Percentiles rank a stretch among this genome's conserved stretches.
phyloP scores from a whole-genome alignment of 768 basidiomycete genomes.

The Leucogyrophana mollusca region DNA sequence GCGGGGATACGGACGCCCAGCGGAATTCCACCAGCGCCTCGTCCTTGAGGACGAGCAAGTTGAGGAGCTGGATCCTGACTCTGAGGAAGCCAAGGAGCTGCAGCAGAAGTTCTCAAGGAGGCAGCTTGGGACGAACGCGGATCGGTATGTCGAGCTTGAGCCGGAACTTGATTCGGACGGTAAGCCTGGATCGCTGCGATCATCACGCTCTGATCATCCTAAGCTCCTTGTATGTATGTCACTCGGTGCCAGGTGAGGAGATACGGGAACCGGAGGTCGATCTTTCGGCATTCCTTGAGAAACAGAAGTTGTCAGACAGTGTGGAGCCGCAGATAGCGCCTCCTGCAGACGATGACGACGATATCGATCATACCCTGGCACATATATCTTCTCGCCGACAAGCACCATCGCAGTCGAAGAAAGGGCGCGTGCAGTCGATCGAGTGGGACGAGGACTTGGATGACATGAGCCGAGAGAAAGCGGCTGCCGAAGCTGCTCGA shows the following conservation, averaged over 20 bases:
- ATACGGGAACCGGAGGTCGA: conserved; percentile 73
- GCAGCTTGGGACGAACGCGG: conserved; percentile 65
- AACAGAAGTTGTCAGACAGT: conserved; percentile 50
- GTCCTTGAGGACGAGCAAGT: conserved; percentile 57
- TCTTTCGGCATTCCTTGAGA: conserved; percentile 62
- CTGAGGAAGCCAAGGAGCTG: conserved; percentile 49
- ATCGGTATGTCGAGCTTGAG: conserved; percentile 71
- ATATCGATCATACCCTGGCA: conserved; percentile 56
- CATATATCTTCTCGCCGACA: conserved; percentile 42
- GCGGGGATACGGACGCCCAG: conserved; percentile 57
- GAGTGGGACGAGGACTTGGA: conserved; percentile 71
- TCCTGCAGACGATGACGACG: conserved; percentile 44
- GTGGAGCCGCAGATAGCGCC: conserved; percentile 10
- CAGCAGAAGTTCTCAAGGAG: conserved; percentile 54
- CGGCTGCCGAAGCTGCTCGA: conserved; percentile 70
- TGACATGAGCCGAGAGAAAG: conserved; percentile 65
- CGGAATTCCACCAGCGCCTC: conserved; percentile 62
- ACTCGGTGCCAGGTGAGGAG: conserved; percentile 52
- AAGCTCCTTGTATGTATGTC: background rate
- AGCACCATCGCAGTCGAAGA: conserved; percentile 36
- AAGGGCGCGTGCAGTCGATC: conserved; percentile 63
- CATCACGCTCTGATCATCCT: background rate
- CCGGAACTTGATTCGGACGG: conserved; percentile 73
- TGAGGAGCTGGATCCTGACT: conserved; percentile 31
- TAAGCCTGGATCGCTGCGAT: conserved; percentile 16